These are phyloP conservation scores for Castanea mollissima DNA, from an alignment of 306 rosid species.

Conservation along the genomic window DNA sequence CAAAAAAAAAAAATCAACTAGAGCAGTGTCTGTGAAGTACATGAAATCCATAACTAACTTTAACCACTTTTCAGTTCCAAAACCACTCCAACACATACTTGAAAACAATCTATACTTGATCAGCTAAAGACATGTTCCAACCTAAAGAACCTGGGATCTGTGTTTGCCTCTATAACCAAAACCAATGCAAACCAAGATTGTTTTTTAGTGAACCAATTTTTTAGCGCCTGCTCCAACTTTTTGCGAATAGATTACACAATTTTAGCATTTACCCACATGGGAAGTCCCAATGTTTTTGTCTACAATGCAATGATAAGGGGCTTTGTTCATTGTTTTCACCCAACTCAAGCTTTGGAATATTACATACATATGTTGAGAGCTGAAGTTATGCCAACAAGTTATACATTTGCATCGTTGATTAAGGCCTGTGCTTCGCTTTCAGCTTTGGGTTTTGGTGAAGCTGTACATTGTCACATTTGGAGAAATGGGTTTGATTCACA, in stretches of 20 bases:
- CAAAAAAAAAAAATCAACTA: too few relatives aligned
- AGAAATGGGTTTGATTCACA: constrained; percentile 56
- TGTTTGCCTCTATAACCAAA: too few relatives aligned
- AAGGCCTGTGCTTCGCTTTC: constrained; percentile 52
- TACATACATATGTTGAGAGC: constrained; percentile 46
- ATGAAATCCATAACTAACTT: neutral
- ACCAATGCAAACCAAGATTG: too few relatives aligned
- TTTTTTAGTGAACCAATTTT: too few relatives aligned
- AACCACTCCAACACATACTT: neutral
- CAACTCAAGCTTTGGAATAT: constrained; percentile 30
- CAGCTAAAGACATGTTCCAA: neutral
- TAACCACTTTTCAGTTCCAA: constrained; percentile 4
- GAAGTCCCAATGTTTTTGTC: too few relatives aligned
- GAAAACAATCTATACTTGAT: constrained; percentile 28
- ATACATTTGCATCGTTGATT: constrained; percentile 63
- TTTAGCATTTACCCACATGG: too few relatives aligned
- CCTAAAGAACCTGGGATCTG: too few relatives aligned
- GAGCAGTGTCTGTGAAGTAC: neutral
- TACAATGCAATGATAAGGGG: too few relatives aligned
- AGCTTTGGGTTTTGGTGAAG: constrained; percentile 38
- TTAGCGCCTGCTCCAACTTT: too few relatives aligned
- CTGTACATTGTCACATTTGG: constrained; percentile 58
- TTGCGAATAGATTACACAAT: too few relatives aligned
- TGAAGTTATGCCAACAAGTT: constrained; percentile 54
- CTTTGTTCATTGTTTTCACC: neutral